These are phyloP conservation scores for Penicillium egyptiacum DNA, from an alignment of 495 filamentous ascomycete species.

Conservation along the genomic window DNA sequence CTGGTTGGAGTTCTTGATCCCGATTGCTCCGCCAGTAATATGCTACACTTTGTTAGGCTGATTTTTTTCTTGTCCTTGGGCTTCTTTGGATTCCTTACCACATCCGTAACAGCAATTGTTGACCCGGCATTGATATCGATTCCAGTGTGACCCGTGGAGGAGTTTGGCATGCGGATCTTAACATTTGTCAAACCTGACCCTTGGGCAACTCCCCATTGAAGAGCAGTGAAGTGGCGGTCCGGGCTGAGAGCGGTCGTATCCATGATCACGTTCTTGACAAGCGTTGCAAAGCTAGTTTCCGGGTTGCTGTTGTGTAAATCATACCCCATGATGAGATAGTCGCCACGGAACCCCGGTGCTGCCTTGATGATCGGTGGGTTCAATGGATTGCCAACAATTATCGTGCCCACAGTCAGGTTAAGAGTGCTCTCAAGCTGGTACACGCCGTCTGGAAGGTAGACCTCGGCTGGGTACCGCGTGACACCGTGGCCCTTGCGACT, in stretches of 20 bases:
- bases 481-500: slow-evolving; percentile 41
- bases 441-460: slow-evolving; percentile 50
- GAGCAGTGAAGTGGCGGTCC: slow-evolving; percentile 34
- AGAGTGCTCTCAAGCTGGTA: slow-evolving; percentile 44
- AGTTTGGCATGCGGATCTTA: slow-evolving; percentile 64
- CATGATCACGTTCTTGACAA: slow-evolving; percentile 44
- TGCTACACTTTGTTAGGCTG: slow-evolving; percentile 30
- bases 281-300: slow-evolving; percentile 43
- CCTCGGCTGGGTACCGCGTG: slow-evolving; percentile 49
- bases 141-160: slow-evolving; percentile 55
- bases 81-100: slow-evolving; percentile 35
- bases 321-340: slow-evolving; percentile 35
- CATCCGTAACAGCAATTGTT: slow-evolving; percentile 48
- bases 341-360: slow-evolving; percentile 28
- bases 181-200: slow-evolving; percentile 72
- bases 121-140: slow-evolving; percentile 45
- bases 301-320: slow-evolving; percentile 37
- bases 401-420: slow-evolving; percentile 44
- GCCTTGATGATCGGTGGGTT: slow-evolving; percentile 42
- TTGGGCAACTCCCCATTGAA: slow-evolving; percentile 69
- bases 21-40: slow-evolving; percentile 51
- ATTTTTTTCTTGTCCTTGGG: neutral
- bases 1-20: slow-evolving; percentile 50
- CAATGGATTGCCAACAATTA: slow-evolving; percentile 44
- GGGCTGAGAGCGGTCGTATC: slow-evolving; percentile 36